phyloP scores from a whole-genome alignment of 495 filamentous ascomycete species.

The Hypoxylon intermedium region DNA sequence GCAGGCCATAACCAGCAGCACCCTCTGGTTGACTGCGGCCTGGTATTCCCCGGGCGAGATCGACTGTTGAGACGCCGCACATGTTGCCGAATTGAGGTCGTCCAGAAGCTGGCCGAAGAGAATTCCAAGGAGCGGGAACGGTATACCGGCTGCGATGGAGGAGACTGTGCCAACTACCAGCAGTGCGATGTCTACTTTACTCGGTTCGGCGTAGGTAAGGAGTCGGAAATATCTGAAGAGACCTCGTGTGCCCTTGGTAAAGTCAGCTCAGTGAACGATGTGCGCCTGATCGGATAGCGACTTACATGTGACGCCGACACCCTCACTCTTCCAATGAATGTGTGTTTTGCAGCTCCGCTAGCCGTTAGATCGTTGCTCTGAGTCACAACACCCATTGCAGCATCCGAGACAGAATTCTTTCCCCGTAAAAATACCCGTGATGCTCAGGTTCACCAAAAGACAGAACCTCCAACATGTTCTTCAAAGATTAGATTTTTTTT shows the following conservation, averaged over 20 bases:
- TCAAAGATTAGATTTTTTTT: constrained; percentile 16
- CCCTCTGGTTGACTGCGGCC: constrained; percentile 59
- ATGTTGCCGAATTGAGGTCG: constrained; percentile 67
- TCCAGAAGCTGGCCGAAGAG: constrained; percentile 73
- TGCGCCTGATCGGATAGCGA: not conserved
- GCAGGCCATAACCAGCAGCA: constrained; percentile 68
- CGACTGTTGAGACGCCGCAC: constrained; percentile 41
- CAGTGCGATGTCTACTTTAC: constrained; percentile 53
- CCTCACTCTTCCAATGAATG: constrained; percentile 4
- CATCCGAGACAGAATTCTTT: constrained; percentile 17
- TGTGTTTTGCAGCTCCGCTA: constrained; percentile 4
- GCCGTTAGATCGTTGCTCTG: constrained; percentile 5
- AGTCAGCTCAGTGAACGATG: constrained; percentile 3
- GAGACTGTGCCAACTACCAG: constrained; percentile 60
- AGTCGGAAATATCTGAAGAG: constrained; percentile 47
- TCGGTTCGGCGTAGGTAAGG: constrained; percentile 48
- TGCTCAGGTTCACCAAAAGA: not conserved
- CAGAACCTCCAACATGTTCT: constrained; percentile 2
- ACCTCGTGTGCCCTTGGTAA: constrained; percentile 16
- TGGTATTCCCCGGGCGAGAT: constrained; percentile 44
- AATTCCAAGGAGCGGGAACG: constrained; percentile 72
- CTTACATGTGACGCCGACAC: constrained; percentile 25
- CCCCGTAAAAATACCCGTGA: constrained; percentile 11
- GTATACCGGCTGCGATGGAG: constrained; percentile 68
- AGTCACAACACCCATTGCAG: constrained; percentile 8